phyloP scores from a whole-genome alignment of 2,329 filamentous ascomycete genomes.

The Aspergillus eucalypticola region DNA sequence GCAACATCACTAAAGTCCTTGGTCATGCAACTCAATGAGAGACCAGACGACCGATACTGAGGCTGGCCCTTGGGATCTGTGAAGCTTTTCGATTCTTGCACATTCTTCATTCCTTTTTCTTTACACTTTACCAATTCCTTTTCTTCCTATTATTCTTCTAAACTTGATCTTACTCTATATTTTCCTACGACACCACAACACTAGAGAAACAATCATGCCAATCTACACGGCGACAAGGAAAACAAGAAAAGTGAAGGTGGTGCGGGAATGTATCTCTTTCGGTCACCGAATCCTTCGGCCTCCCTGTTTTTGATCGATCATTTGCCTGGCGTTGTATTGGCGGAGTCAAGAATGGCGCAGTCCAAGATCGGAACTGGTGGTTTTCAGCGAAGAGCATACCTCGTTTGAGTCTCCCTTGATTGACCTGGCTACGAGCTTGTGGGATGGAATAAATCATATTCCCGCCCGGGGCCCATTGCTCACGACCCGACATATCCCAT shows the following conservation, averaged over 20 bases:
- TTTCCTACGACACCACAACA: conserved; percentile 9
- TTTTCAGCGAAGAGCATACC: conserved; percentile 29
- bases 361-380: conserved; percentile 31
- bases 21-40: conserved; percentile 18
- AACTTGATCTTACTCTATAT: neutral
- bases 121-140: conserved; percentile 16
- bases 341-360: conserved; percentile 37
- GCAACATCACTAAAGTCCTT: conserved; percentile 29
- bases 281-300: conserved; percentile 26
- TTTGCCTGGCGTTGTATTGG: conserved; percentile 41
- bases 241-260: conserved; percentile 9
- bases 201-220: conserved; percentile 9
- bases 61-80: conserved; percentile 38
- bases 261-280: conserved; percentile 18
- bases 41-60: conserved; percentile 28
- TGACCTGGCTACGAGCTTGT: conserved; percentile 16
- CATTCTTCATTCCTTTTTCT: conserved; percentile 28
- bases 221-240: conserved; percentile 13
- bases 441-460: neutral
- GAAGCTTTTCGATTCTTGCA: conserved; percentile 37
- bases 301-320: conserved; percentile 33
- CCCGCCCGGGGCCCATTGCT: neutral
- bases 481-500: conserved; percentile 19
- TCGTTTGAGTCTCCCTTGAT: conserved; percentile 14
- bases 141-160: neutral